These are phyloP conservation scores for Hyaloscypha variabilis DNA, from an alignment of 495 filamentous ascomycete genomes.

Conservation along the genomic window DNA sequence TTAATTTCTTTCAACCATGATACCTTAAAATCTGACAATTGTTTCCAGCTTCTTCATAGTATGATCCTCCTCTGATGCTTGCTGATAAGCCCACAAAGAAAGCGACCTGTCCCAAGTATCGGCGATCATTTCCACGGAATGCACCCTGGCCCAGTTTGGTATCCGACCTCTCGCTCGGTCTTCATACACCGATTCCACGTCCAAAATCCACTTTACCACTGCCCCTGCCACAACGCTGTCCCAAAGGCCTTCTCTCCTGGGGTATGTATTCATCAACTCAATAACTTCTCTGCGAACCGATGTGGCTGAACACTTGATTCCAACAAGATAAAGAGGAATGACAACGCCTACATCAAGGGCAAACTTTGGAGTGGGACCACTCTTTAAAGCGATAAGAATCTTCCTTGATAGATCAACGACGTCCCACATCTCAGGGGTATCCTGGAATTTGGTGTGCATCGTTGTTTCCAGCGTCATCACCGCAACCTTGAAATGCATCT, in stretches of 20 bases:
- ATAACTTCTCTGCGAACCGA: neutral
- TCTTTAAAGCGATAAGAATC: neutral
- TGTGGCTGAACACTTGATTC: neutral
- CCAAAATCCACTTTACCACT: neutral
- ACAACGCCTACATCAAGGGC: neutral
- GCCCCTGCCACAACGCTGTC: slow-evolving; percentile 2
- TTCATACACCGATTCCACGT: slow-evolving; percentile 3
- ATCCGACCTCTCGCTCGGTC: neutral
- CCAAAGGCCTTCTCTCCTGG: slow-evolving; percentile 7
- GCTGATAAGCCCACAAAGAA: neutral
- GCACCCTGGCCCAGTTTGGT: slow-evolving; percentile 11
- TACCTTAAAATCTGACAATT: neutral
- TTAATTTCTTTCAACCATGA: neutral
- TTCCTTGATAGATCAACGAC: neutral
- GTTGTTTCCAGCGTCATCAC: neutral
- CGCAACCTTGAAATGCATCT: slow-evolving; percentile 3
- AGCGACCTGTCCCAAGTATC: neutral
- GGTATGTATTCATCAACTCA: neutral
- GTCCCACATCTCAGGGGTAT: neutral
- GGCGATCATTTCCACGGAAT: neutral
- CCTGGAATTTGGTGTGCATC: neutral
- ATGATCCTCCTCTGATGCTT: neutral
- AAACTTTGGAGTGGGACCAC: neutral
- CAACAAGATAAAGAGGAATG: neutral
- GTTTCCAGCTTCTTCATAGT: neutral